Conservation (phyloP, 2,329 filamentous ascomycete genomes). For the Fusarium austroafricanum region DNA sequence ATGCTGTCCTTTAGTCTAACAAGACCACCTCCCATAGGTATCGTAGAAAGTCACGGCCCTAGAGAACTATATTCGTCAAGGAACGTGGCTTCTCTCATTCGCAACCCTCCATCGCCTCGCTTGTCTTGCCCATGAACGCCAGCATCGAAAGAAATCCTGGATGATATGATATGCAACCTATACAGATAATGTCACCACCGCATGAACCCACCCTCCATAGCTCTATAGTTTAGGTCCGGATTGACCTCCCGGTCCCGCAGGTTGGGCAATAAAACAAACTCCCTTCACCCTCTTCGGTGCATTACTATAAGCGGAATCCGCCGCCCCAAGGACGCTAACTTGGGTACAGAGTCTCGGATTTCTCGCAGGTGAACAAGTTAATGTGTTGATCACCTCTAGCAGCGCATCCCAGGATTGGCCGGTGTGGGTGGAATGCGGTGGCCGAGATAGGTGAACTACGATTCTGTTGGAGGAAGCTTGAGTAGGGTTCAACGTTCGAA, state of each 20-base stretch:
- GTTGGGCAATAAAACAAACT: conserved; percentile 16
- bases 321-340: conserved; percentile 45
- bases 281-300: neutral
- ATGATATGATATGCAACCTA: conserved; percentile 45
- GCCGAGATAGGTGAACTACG: conserved; percentile 85
- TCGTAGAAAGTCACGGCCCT: conserved; percentile 5
- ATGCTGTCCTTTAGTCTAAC: conserved; percentile 23
- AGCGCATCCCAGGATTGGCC: conserved; percentile 88
- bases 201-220: conserved; percentile 24
- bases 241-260: neutral
- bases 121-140: conserved; percentile 42
- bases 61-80: conserved; percentile 23
- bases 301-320: conserved; percentile 31
- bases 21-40: conserved; percentile 6
- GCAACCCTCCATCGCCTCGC: conserved; percentile 32
- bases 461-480: conserved; percentile 85
- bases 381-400: conserved; percentile 89
- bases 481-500: conserved; percentile 88
- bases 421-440: conserved; percentile 95
- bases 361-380: conserved; percentile 83
- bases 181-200: conserved; percentile 28
- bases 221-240: neutral
- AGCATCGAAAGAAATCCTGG: conserved; percentile 33
- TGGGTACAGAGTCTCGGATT: conserved; percentile 52
- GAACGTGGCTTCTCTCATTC: conserved; percentile 15